phyloP scores from a whole-genome alignment of 768 basidiomycete species.

The Kwoniella sp. region DNA sequence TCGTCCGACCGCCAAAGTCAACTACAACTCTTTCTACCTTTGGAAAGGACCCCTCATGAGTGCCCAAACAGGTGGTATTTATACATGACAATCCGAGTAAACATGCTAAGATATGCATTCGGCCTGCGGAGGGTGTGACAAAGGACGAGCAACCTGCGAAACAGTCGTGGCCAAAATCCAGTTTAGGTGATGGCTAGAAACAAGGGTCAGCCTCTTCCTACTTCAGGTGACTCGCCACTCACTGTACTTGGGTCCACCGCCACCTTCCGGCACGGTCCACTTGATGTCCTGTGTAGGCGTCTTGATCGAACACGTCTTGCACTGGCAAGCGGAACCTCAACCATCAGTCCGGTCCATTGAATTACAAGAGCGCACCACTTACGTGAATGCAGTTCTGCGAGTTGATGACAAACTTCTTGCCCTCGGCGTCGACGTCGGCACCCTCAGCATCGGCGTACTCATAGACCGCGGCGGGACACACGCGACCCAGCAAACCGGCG shows the following conservation, averaged over 20 bases:
- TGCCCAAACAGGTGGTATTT: too few relatives aligned
- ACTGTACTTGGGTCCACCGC: conserved; percentile 97
- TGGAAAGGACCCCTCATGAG: too few relatives aligned
- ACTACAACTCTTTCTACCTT: too few relatives aligned
- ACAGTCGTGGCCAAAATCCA: too few relatives aligned
- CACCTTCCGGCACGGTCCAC: conserved; percentile 90
- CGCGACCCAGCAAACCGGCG: conserved; percentile 79
- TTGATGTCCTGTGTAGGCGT: conserved; percentile 91
- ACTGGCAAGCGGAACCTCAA: conserved; percentile 54
- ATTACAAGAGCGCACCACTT: conserved; percentile 11
- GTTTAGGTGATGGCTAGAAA: conserved; percentile 25
- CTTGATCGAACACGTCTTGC: conserved; percentile 94
- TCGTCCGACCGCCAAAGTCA: too few relatives aligned
- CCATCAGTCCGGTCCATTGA: neutral
- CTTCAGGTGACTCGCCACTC: conserved; percentile 44
- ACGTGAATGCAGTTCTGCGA: conserved; percentile 60
- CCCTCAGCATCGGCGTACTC: conserved; percentile 79
- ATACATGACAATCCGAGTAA: too few relatives aligned
- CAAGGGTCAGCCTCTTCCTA: too few relatives aligned
- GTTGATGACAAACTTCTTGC: conserved; percentile 91
- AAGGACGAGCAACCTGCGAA: too few relatives aligned
- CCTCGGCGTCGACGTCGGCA: conserved; percentile 61
- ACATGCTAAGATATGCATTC: too few relatives aligned
- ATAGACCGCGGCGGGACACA: conserved; percentile 93
- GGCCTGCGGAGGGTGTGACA: too few relatives aligned